Evolutionary conservation across 2,329 filamentous ascomycete species (phyloP).

Genomic region (Diaporthe destruens): DNA sequence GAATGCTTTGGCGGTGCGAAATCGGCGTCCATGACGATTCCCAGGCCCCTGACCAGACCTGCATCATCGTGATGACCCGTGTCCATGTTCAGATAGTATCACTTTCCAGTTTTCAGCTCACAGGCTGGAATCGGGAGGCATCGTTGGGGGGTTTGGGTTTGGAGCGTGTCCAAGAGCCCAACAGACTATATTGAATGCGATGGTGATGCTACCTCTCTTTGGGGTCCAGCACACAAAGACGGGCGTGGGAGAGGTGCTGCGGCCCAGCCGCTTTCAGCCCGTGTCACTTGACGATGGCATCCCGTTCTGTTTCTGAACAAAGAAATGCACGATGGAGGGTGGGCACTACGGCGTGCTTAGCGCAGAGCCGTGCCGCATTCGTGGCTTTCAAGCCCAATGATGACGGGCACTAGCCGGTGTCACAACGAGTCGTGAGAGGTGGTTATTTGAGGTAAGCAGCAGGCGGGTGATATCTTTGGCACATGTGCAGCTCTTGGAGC

Average conservation of each 20-base stretch:
- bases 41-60: conserved; percentile 2
- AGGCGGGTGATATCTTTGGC: background rate
- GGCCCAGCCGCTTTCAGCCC: conserved; percentile 35
- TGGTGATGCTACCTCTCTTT: conserved; percentile 11
- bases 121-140: background rate
- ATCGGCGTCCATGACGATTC: background rate
- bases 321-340: conserved; percentile 7
- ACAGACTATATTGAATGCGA: conserved; percentile 19
- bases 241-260: conserved; percentile 5
- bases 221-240: conserved; percentile 25
- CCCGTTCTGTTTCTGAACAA: conserved; percentile 8
- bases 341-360: conserved; percentile 8
- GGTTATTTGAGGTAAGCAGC: background rate
- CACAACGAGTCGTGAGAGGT: background rate
- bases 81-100: conserved; percentile 17
- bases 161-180: background rate
- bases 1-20: conserved; percentile 25
- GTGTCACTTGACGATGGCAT: conserved; percentile 32
- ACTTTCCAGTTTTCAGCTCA: conserved; percentile 1
- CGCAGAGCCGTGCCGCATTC: conserved; percentile 3
- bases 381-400: conserved; percentile 19
- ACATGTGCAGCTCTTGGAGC: background rate
- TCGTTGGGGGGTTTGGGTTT: background rate
- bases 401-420: conserved; percentile 5
- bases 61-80: background rate